These are phyloP conservation scores for Davidsoniella eucalypti DNA, from an alignment of 2,329 filamentous ascomycete species.

Conservation along the genomic window DNA sequence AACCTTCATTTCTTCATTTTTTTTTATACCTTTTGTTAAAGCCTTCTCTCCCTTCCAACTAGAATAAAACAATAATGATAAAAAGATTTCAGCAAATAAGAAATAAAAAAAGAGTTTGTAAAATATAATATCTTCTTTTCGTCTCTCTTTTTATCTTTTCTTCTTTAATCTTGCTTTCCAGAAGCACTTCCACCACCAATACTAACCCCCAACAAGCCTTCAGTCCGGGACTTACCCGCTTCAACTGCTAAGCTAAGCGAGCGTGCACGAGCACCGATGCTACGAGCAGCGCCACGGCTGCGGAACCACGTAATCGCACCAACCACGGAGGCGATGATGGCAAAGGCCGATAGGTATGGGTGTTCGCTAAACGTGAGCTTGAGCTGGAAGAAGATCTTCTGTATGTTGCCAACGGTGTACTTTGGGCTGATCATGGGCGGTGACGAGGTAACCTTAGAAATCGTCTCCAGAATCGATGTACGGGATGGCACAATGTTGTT, in stretches of 20 bases:
- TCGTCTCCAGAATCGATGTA: slow-evolving; percentile 78
- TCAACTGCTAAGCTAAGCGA: slow-evolving; percentile 10
- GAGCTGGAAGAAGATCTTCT: slow-evolving; percentile 55
- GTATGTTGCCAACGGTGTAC: slow-evolving; percentile 55
- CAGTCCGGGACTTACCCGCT: slow-evolving; percentile 9
- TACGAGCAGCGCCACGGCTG: slow-evolving; percentile 25
- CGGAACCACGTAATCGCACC: slow-evolving; percentile 28
- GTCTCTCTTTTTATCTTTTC: not conserved
- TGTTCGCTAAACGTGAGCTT: slow-evolving; percentile 41
- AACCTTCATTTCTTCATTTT: not conserved
- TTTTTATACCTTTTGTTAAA: not conserved
- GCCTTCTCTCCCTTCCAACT: not conserved
- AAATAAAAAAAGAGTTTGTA: not conserved
- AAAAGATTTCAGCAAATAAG: not conserved
- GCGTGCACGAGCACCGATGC: slow-evolving; percentile 6
- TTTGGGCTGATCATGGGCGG: slow-evolving; percentile 60
- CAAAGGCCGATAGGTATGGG: slow-evolving; percentile 39
- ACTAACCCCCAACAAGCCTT: slow-evolving; percentile 2
- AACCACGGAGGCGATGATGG: slow-evolving; percentile 23
- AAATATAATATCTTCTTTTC: not conserved
- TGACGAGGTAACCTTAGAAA: slow-evolving; percentile 51
- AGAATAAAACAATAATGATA: too few relatives aligned
- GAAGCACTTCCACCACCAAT: not conserved
- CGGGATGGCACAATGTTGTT: slow-evolving; percentile 80
- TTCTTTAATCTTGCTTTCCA: slow-evolving; percentile 11